Evolutionary conservation across 139 green algal genomes (phyloP).

Genomic region (Pycnococcus provasolii): DNA sequence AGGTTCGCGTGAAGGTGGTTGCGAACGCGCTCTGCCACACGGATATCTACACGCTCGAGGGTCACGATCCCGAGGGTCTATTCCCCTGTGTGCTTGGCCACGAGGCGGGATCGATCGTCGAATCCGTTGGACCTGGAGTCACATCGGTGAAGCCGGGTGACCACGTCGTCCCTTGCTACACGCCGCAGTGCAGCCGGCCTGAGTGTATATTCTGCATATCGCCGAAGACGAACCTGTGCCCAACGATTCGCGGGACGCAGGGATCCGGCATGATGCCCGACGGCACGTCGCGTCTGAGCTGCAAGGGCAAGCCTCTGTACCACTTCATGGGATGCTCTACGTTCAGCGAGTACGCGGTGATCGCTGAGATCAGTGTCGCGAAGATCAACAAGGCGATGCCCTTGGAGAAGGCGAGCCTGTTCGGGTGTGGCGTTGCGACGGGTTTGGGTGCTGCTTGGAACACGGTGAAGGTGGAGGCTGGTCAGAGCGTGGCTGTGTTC

Average conservation of each 20-base stretch:
- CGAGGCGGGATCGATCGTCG: conserved; percentile 85
- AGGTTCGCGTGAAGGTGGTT: conserved; percentile 74
- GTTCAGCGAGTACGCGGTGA: conserved; percentile 95
- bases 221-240: conserved; percentile 85
- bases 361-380: conserved; percentile 62
- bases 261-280: conserved; percentile 82
- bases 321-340: conserved; percentile 99
- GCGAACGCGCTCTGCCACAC: conserved; percentile 86
- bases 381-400: conserved; percentile 36
- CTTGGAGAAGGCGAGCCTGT: conserved; percentile 63
- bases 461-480: conserved; percentile 72
- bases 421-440: conserved; percentile 54
- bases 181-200: conserved; percentile 2
- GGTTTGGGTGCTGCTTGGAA: conserved; percentile 91
- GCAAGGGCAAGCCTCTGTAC: conserved; percentile 75
- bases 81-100: conserved; percentile 97
- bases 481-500: conserved; percentile 65
- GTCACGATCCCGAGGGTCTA: conserved; percentile 61
- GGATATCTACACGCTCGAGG: conserved; percentile 81
- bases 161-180: conserved; percentile 89
- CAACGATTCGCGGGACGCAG: conserved; percentile 60
- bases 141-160: conserved; percentile 55
- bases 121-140: conserved; percentile 72
- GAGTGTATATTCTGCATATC: conserved; percentile 93
- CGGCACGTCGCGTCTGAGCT: conserved; percentile 62